A percentile compares a stretch with the other conserved stretches of the same genome.
These are phyloP conservation scores for Epichloe aotearoae DNA, from an alignment of 2,329 filamentous ascomycete genomes.

Conservation along the genomic window DNA sequence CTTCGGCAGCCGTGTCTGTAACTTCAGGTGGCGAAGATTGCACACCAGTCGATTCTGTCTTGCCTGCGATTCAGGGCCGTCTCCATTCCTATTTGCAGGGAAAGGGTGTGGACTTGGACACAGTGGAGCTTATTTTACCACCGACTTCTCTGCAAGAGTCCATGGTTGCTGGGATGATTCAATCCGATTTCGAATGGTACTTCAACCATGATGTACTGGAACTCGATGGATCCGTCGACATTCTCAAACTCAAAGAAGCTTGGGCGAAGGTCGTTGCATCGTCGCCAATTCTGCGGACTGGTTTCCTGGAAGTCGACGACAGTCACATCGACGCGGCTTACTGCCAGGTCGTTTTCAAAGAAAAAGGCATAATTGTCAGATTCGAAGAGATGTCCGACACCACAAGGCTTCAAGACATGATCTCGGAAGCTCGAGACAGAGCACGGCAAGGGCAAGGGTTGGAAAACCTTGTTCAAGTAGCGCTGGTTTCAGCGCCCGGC, in stretches of 20 bases:
- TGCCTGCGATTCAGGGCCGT: constrained; percentile 5
- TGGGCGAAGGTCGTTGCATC: constrained; percentile 45
- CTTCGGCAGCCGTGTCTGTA: constrained; percentile 26
- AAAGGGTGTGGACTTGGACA: constrained; percentile 20
- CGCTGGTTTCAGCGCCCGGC: constrained; percentile 21
- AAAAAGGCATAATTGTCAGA: constrained; percentile 10
- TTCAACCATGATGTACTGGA: constrained; percentile 74
- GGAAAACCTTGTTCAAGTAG: constrained; percentile 35
- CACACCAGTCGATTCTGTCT: no score
- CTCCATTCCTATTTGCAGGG: constrained; percentile 26
- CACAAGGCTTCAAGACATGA: constrained; percentile 23
- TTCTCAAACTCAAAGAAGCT: constrained; percentile 42
- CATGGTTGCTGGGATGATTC: constrained; percentile 71
- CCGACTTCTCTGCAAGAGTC: constrained; percentile 76
- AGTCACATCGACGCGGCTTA: constrained; percentile 37
- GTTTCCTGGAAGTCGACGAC: constrained; percentile 54
- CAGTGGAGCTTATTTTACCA: constrained; percentile 51
- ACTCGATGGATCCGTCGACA: constrained; percentile 40
- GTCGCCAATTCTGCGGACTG: constrained; percentile 63
- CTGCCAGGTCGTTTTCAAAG: constrained; percentile 33
- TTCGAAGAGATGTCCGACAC: constrained; percentile 13
- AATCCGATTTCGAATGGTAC: constrained; percentile 61
- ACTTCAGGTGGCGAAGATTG: constrained; percentile 2
- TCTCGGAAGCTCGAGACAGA: constrained; percentile 20
- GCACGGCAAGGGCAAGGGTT: constrained; percentile 25